Conservation (phyloP, 2,329 filamentous ascomycete species). For the Penicillium sclerotiorum region DNA sequence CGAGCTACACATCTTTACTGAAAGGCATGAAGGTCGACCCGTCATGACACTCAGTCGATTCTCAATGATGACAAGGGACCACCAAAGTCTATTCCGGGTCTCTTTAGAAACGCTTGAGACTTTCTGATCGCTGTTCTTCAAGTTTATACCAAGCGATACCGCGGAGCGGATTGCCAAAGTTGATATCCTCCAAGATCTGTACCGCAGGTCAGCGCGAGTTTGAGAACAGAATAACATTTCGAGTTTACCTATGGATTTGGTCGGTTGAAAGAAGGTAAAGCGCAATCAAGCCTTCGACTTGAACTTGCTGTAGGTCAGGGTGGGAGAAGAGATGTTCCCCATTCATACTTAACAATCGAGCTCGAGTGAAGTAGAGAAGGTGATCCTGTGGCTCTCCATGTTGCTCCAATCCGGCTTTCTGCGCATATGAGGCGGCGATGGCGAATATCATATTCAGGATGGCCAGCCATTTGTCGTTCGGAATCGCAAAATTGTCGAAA, state of each 20-base stretch:
- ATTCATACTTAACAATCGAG: constrained; percentile 37
- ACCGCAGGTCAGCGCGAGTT: neutral
- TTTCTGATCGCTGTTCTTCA: constrained; percentile 33
- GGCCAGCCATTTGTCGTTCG: constrained; percentile 39
- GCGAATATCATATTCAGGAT: constrained; percentile 47
- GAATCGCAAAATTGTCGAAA: constrained; percentile 22
- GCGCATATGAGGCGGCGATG: constrained; percentile 38
- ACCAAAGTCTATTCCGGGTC: constrained; percentile 43
- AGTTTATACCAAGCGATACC: constrained; percentile 40
- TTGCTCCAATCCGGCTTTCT: constrained; percentile 29
- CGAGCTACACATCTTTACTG: constrained; percentile 15
- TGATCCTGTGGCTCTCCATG: constrained; percentile 33
- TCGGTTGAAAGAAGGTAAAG: constrained; percentile 39
- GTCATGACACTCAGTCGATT: constrained; percentile 42
- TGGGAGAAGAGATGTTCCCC: constrained; percentile 35
- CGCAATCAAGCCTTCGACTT: constrained; percentile 38
- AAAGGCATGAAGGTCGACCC: constrained; percentile 38
- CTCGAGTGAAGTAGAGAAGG: constrained; percentile 40
- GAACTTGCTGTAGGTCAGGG: constrained; percentile 44
- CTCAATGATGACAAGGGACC: constrained; percentile 41
- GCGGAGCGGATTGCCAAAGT: constrained; percentile 41
- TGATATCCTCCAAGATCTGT: constrained; percentile 38
- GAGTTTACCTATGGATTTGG: constrained; percentile 42
- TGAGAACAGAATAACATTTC: neutral
- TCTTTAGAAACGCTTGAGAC: constrained; percentile 38